Conservation (phyloP, 2,329 filamentous ascomycete genomes). For the Leptodontidium sp. region DNA sequence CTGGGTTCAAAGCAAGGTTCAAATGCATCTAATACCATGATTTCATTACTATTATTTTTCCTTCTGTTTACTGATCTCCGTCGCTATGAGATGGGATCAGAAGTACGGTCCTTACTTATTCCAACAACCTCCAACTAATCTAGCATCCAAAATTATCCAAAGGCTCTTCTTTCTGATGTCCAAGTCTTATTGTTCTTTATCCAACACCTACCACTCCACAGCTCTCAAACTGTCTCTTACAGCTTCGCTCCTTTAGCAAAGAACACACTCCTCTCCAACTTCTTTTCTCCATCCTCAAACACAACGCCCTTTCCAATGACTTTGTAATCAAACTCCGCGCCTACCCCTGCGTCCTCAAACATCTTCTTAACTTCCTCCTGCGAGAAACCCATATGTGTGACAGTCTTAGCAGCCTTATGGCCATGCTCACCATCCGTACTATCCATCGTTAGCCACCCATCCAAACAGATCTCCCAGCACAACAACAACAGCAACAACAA, state of each 20-base stretch:
- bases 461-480: background rate
- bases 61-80: too few species aligned
- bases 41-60: too few species aligned
- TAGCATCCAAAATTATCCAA: too few species aligned
- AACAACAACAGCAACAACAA: too few species aligned
- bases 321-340: constrained; percentile 61
- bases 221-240: constrained; percentile 1
- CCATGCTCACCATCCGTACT: constrained; percentile 11
- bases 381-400: constrained; percentile 73
- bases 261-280: constrained; percentile 29
- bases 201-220: background rate
- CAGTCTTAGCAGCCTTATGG: constrained; percentile 56
- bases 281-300: constrained; percentile 35
- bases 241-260: constrained; percentile 31
- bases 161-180: too few species aligned
- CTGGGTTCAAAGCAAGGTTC: too few species aligned
- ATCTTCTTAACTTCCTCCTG: constrained; percentile 64
- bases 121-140: too few species aligned
- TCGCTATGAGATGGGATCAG: too few species aligned
- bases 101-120: too few species aligned
- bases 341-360: constrained; percentile 69
- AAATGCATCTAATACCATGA: too few species aligned
- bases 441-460: background rate
- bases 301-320: constrained; percentile 43
- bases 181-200: background rate